A percentile compares a stretch with the other conserved stretches of the same genome.
phyloP scores from a whole-genome alignment of 768 basidiomycete genomes.

The Astraeus odoratus region DNA sequence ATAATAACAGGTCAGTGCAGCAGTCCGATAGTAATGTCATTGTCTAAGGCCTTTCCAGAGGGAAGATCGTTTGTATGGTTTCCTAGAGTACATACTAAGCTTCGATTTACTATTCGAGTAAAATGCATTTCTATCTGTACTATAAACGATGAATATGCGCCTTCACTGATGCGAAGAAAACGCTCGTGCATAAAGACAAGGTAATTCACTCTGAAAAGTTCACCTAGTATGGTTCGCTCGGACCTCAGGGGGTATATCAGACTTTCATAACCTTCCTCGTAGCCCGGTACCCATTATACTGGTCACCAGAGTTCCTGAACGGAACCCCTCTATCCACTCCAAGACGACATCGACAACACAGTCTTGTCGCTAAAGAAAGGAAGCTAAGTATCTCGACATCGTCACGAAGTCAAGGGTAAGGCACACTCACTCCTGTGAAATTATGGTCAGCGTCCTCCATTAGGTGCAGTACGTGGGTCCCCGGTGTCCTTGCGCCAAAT shows the following conservation, averaged over 20 bases:
- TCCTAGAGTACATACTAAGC: constrained; percentile 12
- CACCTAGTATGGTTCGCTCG: background rate
- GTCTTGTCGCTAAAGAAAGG: constrained; percentile 42
- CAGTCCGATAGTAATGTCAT: background rate
- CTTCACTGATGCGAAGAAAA: too few relatives aligned
- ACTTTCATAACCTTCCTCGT: constrained; percentile 39
- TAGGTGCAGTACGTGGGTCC: constrained; percentile 64
- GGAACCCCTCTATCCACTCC: constrained; percentile 54
- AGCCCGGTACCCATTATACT: constrained; percentile 59
- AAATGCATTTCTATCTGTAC: too few relatives aligned
- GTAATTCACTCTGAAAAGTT: background rate
- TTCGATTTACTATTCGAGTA: too few relatives aligned
- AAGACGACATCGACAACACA: constrained; percentile 62
- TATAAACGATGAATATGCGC: too few relatives aligned
- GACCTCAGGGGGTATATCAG: background rate
- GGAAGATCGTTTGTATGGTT: constrained; percentile 27
- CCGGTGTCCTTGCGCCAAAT: constrained; percentile 48
- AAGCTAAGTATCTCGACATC: constrained; percentile 2
- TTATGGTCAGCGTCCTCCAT: constrained; percentile 78
- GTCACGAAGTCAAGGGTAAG: background rate
- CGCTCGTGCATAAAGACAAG: too few relatives aligned
- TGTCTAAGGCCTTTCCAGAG: constrained; percentile 13
- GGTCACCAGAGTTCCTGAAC: constrained; percentile 43
- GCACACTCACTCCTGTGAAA: constrained; percentile 46
- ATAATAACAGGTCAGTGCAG: constrained; percentile 43